Conservation (phyloP, 1,139 yeast species). For the Kluyveromyces sp. region DNA sequence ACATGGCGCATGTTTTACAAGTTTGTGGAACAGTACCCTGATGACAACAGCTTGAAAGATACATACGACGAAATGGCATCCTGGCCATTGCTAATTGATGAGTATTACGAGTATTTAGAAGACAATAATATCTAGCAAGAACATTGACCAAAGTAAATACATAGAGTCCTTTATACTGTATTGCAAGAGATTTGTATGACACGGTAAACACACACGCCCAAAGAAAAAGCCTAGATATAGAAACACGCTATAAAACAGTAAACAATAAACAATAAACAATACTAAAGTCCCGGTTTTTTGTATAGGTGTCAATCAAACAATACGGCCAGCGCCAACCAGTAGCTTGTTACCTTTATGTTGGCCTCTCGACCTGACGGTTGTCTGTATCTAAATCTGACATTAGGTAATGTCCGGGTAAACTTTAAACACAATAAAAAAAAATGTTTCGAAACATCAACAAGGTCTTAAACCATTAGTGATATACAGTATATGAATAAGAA, state of each 20-base stretch:
- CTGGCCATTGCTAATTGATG: constrained; percentile 90
- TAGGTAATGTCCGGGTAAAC: not conserved
- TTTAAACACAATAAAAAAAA: not conserved
- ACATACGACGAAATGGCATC: constrained; percentile 73
- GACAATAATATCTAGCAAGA: constrained; percentile 10
- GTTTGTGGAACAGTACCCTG: constrained; percentile 48
- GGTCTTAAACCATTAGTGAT: too few species aligned
- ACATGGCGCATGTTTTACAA: constrained; percentile 79
- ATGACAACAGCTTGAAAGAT: constrained; percentile 41
- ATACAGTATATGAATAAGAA: not conserved
- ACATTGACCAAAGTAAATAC: too few species aligned
- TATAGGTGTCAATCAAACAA: too few species aligned
- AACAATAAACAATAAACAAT: too few species aligned
- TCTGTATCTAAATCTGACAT: not conserved
- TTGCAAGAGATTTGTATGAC: too few species aligned
- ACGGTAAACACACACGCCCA: too few species aligned
- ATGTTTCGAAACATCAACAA: not conserved
- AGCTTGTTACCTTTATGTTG: not conserved
- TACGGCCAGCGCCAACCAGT: too few species aligned
- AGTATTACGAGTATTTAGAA: constrained; percentile 57
- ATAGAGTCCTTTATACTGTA: too few species aligned
- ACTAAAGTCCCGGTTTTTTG: too few species aligned
- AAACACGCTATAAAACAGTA: too few species aligned
- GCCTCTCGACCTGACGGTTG: not conserved
- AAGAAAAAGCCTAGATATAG: too few species aligned